These are phyloP conservation scores for Calocybe cyanea DNA, from an alignment of 768 basidiomycete species.

Conservation along the genomic window DNA sequence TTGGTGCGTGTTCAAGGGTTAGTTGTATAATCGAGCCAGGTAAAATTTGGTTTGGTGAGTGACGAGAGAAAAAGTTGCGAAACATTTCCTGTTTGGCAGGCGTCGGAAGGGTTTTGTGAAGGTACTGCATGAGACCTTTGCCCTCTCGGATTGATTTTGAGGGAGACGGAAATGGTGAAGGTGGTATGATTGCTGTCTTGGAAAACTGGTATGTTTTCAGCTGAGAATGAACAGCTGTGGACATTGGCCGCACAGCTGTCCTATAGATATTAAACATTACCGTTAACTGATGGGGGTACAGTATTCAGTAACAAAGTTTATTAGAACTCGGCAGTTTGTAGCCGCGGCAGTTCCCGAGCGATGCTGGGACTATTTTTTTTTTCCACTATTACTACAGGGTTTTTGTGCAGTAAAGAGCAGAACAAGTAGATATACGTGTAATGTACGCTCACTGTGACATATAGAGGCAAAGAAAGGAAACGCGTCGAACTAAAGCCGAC, in stretches of 20 bases:
- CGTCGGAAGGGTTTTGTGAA: slow-evolving; percentile 60
- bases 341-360: slow-evolving; percentile 6
- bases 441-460: slow-evolving; percentile 6
- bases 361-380: neutral
- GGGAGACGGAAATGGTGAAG: slow-evolving; percentile 39
- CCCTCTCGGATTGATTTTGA: slow-evolving; percentile 52
- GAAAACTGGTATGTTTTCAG: slow-evolving; percentile 67
- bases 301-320: too few species aligned
- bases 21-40: slow-evolving; percentile 89
- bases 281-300: too few species aligned
- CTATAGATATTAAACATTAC: too few species aligned
- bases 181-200: slow-evolving; percentile 54
- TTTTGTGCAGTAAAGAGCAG: slow-evolving; percentile 11
- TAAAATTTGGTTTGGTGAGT: slow-evolving; percentile 61
- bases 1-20: slow-evolving; percentile 72
- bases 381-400: neutral
- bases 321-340: neutral
- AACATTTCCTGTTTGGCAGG: slow-evolving; percentile 71
- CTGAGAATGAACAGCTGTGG: slow-evolving; percentile 35
- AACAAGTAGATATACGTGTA: slow-evolving; percentile 14
- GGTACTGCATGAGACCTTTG: slow-evolving; percentile 75
- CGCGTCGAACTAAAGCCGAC: slow-evolving; percentile 7
- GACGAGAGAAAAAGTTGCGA: slow-evolving; percentile 64
- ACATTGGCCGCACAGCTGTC: slow-evolving; percentile 36
- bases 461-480: slow-evolving; percentile 4